phyloP scores from a whole-genome alignment of 2,329 filamentous ascomycete species.

The Aspergillus unguis region DNA sequence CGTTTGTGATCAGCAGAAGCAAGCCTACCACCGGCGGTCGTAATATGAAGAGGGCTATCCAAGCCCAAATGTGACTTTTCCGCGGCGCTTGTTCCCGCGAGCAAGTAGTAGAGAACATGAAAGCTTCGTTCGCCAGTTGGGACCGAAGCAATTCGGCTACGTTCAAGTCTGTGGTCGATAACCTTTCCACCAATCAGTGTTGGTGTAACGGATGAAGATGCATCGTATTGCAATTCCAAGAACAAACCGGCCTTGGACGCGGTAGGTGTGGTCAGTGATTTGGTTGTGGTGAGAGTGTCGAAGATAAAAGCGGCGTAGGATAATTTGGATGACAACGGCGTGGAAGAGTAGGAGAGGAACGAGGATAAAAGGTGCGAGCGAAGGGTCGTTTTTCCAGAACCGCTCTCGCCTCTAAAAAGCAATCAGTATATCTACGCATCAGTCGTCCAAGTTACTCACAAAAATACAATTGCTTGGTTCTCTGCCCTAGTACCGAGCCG shows the following conservation, averaged over 20 bases:
- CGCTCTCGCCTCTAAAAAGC: slow-evolving; percentile 78
- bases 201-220: slow-evolving; percentile 75
- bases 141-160: slow-evolving; percentile 85
- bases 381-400: slow-evolving; percentile 92
- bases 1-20: slow-evolving; percentile 66
- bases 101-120: slow-evolving; percentile 90
- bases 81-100: slow-evolving; percentile 84
- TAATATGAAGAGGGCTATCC: slow-evolving; percentile 45
- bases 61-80: slow-evolving; percentile 83
- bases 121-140: slow-evolving; percentile 96
- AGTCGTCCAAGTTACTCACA: slow-evolving; percentile 58
- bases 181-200: slow-evolving; percentile 91
- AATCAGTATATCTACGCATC: slow-evolving; percentile 29
- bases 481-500: slow-evolving; percentile 83
- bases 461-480: slow-evolving; percentile 87
- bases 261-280: slow-evolving; percentile 90
- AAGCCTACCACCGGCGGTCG: slow-evolving; percentile 47
- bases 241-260: slow-evolving; percentile 95
- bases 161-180: slow-evolving; percentile 86
- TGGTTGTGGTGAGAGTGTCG: slow-evolving; percentile 93
- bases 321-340: slow-evolving; percentile 86
- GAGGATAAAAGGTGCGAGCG: slow-evolving; percentile 83
- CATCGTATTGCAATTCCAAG: slow-evolving; percentile 96
- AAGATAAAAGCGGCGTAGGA: slow-evolving; percentile 94
- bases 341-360: slow-evolving; percentile 83